Conservation (phyloP, 352 stramenopile genomes). For the Phytophthora meadii region DNA sequence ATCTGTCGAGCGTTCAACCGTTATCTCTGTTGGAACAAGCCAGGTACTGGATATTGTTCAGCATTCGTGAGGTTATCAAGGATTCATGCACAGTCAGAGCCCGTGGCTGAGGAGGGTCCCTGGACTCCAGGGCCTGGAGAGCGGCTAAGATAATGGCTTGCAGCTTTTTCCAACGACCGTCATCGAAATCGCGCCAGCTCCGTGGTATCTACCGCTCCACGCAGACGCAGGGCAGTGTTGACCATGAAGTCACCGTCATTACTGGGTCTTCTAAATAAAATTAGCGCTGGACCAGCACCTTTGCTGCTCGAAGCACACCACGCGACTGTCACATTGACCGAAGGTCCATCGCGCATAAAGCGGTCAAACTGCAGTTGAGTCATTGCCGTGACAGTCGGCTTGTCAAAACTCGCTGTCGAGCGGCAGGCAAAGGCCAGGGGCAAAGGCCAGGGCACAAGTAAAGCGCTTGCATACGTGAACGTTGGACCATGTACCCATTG, state of each 20-base stretch:
- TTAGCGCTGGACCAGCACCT: no score
- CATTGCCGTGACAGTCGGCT: slow-evolving; percentile 15
- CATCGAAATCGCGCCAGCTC: slow-evolving; percentile 1
- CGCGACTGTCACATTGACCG: slow-evolving; percentile 26
- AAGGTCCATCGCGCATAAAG: slow-evolving; percentile 19
- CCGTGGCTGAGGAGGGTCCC: no score
- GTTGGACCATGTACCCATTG: slow-evolving; percentile 9
- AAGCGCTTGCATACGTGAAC: not conserved
- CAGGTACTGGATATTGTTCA: no score
- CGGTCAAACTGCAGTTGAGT: slow-evolving; percentile 7
- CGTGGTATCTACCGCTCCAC: not conserved
- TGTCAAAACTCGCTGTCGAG: slow-evolving; percentile 19
- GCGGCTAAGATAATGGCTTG: not conserved
- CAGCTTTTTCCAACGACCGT: not conserved
- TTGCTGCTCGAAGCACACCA: no score
- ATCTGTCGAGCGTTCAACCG: no score
- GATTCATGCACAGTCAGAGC: no score
- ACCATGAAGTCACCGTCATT: not conserved
- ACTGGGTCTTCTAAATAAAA: no score
- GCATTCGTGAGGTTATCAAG: no score
- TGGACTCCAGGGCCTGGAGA: no score
- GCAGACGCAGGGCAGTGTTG: not conserved
- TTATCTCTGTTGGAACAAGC: no score
- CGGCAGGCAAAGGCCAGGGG: not conserved
- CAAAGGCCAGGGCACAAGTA: not conserved